These are phyloP conservation scores for Calonectria pauciramosa DNA, from an alignment of 2,329 filamentous ascomycete species.

Conservation along the genomic window DNA sequence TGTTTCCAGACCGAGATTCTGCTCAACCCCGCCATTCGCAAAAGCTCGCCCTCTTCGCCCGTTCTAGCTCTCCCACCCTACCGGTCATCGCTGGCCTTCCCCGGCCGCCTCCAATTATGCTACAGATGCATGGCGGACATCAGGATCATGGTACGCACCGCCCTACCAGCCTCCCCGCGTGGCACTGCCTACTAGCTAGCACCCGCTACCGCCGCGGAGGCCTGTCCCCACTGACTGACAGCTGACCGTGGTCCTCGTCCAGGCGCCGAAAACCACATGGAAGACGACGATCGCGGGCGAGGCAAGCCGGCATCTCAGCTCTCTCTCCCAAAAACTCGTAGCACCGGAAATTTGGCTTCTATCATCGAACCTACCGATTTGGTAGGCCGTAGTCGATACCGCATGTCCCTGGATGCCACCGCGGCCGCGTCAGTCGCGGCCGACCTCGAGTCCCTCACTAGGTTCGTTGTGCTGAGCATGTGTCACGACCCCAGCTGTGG, in stretches of 20 bases:
- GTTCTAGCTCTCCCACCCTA: slow-evolving; percentile 34
- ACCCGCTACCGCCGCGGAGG: slow-evolving; percentile 9
- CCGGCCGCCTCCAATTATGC: slow-evolving; percentile 56
- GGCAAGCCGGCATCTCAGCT: slow-evolving; percentile 62
- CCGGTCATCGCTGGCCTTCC: slow-evolving; percentile 36
- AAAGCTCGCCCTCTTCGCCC: slow-evolving; percentile 32
- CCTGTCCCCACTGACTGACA: slow-evolving; percentile 29
- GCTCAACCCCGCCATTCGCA: slow-evolving; percentile 43
- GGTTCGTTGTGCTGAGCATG: slow-evolving; percentile 63
- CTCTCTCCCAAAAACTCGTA: slow-evolving; percentile 74
- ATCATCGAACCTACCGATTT: slow-evolving; percentile 62
- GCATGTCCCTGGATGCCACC: slow-evolving; percentile 84
- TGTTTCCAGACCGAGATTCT: slow-evolving; percentile 42
- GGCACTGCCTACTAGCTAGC: slow-evolving; percentile 18
- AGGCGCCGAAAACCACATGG: slow-evolving; percentile 51
- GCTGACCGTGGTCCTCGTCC: slow-evolving; percentile 39
- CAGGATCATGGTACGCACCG: slow-evolving; percentile 55
- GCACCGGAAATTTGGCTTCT: slow-evolving; percentile 72
- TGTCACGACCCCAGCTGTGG: slow-evolving; percentile 34
- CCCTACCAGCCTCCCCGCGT: slow-evolving; percentile 13
- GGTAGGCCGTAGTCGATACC: slow-evolving; percentile 72
- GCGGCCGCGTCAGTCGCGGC: slow-evolving; percentile 69
- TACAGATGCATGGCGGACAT: slow-evolving; percentile 59
- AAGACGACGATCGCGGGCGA: slow-evolving; percentile 57
- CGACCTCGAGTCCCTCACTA: slow-evolving; percentile 80